phyloP scores from a whole-genome alignment of 1,284 basidiomycete genomes.

The Tilletia walkeri region DNA sequence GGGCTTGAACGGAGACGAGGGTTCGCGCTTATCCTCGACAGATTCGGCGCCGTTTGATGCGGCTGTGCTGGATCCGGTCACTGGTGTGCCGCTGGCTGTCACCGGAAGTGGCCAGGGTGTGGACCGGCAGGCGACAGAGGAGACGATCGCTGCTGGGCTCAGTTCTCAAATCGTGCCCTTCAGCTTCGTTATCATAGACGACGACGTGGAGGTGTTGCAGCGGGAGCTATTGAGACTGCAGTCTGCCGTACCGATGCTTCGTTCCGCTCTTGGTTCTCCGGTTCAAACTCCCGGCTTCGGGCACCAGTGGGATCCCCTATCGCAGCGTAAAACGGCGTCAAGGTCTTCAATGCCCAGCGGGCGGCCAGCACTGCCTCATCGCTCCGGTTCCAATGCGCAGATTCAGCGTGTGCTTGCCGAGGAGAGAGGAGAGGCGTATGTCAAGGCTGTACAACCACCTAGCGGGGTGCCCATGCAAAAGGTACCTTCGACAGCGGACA shows the following conservation, averaged over 20 bases:
- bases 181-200: constrained; percentile 45
- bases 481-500: not conserved
- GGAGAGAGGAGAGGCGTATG: not conserved
- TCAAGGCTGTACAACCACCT: not conserved
- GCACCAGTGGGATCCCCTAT: not conserved
- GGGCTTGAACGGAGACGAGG: not conserved
- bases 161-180: constrained; percentile 31
- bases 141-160: not conserved
- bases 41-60: constrained; percentile 20
- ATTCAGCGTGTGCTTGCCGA: not conserved
- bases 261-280: constrained; percentile 31
- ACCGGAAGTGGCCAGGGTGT: not conserved
- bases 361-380: not conserved
- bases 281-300: constrained; percentile 2
- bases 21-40: not conserved
- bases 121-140: not conserved
- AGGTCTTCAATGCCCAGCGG: not conserved
- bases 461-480: not conserved
- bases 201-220: constrained; percentile 42
- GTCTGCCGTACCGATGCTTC: constrained; percentile 38
- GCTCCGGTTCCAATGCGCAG: not conserved
- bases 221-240: constrained; percentile 39
- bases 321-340: not conserved
- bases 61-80: constrained; percentile 43
- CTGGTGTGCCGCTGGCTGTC: constrained; percentile 37